Percentiles rank a stretch among this genome's conserved stretches.
Conservation (phyloP, 805 yeast genomes). For the Saccharomycopsis vini region DNA sequence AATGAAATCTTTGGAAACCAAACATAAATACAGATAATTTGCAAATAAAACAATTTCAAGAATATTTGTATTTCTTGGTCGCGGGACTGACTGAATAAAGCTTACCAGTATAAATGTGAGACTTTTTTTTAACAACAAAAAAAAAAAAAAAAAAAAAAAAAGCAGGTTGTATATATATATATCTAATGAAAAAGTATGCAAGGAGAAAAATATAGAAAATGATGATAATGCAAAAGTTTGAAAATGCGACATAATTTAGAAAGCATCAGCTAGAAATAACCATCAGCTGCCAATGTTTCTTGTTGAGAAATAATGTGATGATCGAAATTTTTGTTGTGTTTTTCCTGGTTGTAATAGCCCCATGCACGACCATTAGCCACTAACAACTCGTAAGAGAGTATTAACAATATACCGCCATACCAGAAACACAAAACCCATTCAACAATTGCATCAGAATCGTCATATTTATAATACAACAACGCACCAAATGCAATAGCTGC, state of each 20-base stretch:
- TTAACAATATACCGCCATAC: constrained; percentile 61
- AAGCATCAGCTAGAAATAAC: background rate
- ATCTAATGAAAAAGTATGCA: too few relatives aligned
- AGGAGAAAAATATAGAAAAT: background rate
- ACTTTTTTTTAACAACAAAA: too few relatives aligned
- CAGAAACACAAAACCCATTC: constrained; percentile 88
- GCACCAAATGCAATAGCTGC: constrained; percentile 66
- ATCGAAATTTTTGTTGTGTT: constrained; percentile 7
- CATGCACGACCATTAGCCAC: too few relatives aligned
- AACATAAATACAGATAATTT: too few relatives aligned
- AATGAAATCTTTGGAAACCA: background rate
- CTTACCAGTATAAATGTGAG: too few relatives aligned
- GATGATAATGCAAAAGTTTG: background rate
- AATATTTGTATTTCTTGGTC: too few relatives aligned
- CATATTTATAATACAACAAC: constrained; percentile 25
- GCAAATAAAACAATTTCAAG: too few relatives aligned
- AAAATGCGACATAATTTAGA: background rate
- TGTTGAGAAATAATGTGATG: background rate
- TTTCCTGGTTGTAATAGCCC: constrained; percentile 7
- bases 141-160: background rate
- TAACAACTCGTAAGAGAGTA: constrained; percentile 57
- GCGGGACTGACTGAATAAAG: too few relatives aligned
- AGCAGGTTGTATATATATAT: background rate
- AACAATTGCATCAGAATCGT: constrained; percentile 46
- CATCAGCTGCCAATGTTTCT: background rate